These are phyloP conservation scores for Ceriops decandra DNA, from an alignment of 345 rosid species.

Conservation along the genomic window DNA sequence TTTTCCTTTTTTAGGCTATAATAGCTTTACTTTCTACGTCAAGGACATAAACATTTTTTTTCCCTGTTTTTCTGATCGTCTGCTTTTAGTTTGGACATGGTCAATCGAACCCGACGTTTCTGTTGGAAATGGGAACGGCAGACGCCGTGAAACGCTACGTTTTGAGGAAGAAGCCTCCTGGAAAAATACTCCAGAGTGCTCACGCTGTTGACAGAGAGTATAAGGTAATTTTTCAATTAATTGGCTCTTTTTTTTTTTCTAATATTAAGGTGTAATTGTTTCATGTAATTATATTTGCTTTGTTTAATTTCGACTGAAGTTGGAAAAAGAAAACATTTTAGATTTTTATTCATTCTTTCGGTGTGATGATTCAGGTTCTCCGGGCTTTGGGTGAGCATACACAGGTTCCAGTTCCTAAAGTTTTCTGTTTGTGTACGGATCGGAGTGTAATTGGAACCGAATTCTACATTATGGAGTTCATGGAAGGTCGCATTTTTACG, in stretches of 20 bases:
- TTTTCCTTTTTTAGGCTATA: neutral
- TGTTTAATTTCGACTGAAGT: neutral
- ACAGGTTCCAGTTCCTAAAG: constrained; percentile 83
- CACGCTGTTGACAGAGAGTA: constrained; percentile 90
- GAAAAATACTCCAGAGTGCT: constrained; percentile 75
- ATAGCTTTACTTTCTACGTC: neutral
- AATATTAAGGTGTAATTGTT: neutral
- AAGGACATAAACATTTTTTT: neutral
- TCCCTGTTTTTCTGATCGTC: neutral
- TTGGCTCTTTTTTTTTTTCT: no score
- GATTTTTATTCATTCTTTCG: neutral
- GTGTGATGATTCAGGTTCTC: constrained; percentile 48
- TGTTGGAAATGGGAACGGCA: constrained; percentile 58
- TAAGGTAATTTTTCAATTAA: constrained; percentile 36
- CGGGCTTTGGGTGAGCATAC: constrained; percentile 72
- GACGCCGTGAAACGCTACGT: constrained; percentile 62
- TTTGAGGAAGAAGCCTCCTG: constrained; percentile 90
- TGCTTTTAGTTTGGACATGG: constrained; percentile 77
- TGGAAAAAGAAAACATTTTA: no score
- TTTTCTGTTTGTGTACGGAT: constrained; percentile 70
- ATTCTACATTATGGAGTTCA: constrained; percentile 92
- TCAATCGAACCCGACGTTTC: constrained; percentile 90
- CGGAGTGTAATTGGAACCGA: constrained; percentile 45
- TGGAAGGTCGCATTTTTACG: constrained; percentile 84
- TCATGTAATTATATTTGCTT: neutral